phyloP scores from a whole-genome alignment of 148 eudicot species.

The Rhododendron vialii region DNA sequence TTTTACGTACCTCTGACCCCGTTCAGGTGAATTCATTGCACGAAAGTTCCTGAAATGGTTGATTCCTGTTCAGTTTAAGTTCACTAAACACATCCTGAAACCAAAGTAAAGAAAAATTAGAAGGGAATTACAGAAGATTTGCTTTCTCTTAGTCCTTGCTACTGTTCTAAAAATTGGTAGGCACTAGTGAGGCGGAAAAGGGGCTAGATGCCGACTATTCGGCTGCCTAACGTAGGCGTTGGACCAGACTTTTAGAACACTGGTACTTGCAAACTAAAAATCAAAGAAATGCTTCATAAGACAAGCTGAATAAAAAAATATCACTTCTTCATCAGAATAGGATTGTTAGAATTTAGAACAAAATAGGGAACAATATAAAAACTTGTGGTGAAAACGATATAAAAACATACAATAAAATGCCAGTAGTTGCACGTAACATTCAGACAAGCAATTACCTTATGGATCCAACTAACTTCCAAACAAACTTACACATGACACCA shows the following conservation, averaged over 20 bases:
- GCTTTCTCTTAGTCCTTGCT: not conserved
- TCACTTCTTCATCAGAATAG: not conserved
- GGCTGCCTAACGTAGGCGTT: not conserved
- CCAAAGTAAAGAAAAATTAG: not conserved
- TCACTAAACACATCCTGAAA: constrained; percentile 8
- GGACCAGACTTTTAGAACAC: not conserved
- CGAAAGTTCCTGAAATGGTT: not conserved
- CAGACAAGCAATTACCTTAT: not conserved
- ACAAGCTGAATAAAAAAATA: not conserved
- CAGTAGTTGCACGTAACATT: not conserved
- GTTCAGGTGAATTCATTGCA: constrained; percentile 12
- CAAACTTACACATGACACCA: not conserved
- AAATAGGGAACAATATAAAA: not conserved
- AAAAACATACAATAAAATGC: not conserved
- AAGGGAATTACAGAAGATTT: not conserved
- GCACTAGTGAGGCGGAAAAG: not conserved
- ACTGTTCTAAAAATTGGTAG: not conserved
- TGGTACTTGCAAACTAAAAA: not conserved
- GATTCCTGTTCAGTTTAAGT: not conserved
- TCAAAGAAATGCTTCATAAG: not conserved
- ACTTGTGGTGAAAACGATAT: not conserved
- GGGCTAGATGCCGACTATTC: not conserved
- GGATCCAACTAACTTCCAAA: not conserved
- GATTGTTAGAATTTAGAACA: not conserved
- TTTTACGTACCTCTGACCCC: not conserved